Evolutionary conservation across 768 basidiomycete genomes (phyloP).

Genomic region (Trametes cingulata): DNA sequence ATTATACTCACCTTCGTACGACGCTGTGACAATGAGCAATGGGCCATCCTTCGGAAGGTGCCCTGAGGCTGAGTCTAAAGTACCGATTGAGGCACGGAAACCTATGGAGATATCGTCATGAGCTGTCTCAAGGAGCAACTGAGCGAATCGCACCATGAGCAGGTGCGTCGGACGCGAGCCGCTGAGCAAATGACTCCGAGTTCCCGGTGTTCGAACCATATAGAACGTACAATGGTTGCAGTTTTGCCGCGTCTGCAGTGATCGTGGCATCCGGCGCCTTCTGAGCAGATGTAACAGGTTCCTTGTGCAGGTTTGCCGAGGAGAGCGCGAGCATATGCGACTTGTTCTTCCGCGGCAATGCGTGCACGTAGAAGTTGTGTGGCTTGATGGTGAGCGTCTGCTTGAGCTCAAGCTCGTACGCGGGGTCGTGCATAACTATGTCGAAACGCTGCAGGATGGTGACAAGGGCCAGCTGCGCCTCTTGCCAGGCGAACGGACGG

Average conservation of each 20-base stretch:
- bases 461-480: conserved; percentile 43
- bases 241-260: conserved; percentile 2
- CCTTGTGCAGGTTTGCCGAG: conserved; percentile 2
- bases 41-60: conserved; percentile 45
- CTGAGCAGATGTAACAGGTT: background rate
- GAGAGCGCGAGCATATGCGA: background rate
- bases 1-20: conserved; percentile 41
- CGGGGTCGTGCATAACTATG: conserved; percentile 42
- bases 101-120: conserved; percentile 26
- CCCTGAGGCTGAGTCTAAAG: conserved; percentile 40
- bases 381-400: conserved; percentile 52
- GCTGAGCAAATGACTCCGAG: conserved; percentile 48
- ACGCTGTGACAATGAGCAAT: conserved; percentile 46
- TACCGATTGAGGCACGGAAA: conserved; percentile 39
- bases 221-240: conserved; percentile 38
- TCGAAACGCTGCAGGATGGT: conserved; percentile 49
- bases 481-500: conserved; percentile 50
- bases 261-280: background rate
- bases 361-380: conserved; percentile 41
- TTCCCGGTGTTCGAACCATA: conserved; percentile 51
- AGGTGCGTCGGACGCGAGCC: conserved; percentile 41
- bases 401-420: conserved; percentile 46
- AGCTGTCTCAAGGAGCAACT: background rate
- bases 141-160: conserved; percentile 33
- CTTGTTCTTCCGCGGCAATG: conserved; percentile 22